Percentiles rank a stretch among this genome's conserved stretches.
Evolutionary conservation across 805 yeast species (phyloP).

Genomic region (Kodamaea restingae): DNA sequence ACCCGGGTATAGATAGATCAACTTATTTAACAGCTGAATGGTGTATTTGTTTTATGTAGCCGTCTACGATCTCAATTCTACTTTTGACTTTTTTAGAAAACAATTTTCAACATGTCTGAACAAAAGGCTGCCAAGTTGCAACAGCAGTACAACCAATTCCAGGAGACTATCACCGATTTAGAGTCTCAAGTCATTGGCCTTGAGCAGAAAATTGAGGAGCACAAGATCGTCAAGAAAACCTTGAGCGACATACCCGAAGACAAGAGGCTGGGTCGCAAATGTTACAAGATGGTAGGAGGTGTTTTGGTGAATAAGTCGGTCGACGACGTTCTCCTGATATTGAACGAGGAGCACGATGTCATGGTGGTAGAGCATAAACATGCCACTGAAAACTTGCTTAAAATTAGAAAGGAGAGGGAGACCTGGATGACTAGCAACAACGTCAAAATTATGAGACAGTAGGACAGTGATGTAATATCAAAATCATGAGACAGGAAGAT

Average conservation of each 20-base stretch:
- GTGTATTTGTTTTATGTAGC: no score
- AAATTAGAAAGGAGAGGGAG: slow-evolving; percentile 31
- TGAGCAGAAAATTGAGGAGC: slow-evolving; percentile 37
- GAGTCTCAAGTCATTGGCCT: slow-evolving; percentile 36
- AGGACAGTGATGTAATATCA: neutral
- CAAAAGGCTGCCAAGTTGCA: slow-evolving; percentile 40
- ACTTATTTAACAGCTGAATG: no score
- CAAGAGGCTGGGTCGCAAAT: slow-evolving; percentile 53
- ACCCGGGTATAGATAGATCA: neutral
- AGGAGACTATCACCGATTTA: slow-evolving; percentile 35
- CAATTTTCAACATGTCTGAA: slow-evolving; percentile 9
- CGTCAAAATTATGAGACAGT: slow-evolving; percentile 37
- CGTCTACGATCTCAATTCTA: no score
- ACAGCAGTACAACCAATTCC: slow-evolving; percentile 37
- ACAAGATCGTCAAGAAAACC: slow-evolving; percentile 39
- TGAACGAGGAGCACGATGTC: slow-evolving; percentile 47
- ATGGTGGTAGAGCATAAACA: slow-evolving; percentile 21
- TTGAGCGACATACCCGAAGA: slow-evolving; percentile 32
- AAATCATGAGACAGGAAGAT: no score
- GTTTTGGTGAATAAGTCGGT: slow-evolving; percentile 82
- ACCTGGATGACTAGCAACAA: slow-evolving; percentile 40
- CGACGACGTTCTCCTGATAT: slow-evolving; percentile 64
- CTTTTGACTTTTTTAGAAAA: neutral
- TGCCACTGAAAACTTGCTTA: slow-evolving; percentile 24
- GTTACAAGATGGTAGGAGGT: slow-evolving; percentile 93